phyloP scores from a whole-genome alignment of 345 rosid species.

The Pelargonium nanum region DNA sequence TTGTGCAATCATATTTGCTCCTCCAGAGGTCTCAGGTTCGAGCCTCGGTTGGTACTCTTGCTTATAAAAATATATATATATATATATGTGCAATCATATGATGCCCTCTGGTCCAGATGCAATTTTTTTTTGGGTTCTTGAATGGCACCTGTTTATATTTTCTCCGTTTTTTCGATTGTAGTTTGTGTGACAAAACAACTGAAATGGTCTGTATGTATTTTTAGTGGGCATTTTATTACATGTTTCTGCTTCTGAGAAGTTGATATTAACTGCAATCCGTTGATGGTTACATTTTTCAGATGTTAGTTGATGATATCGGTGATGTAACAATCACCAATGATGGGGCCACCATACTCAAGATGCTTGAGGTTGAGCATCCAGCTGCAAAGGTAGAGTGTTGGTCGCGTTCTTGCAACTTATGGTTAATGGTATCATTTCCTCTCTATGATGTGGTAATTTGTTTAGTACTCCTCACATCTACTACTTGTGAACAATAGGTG shows the following conservation, averaged over 20 bases:
- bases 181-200: background rate
- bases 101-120: too few relatives aligned
- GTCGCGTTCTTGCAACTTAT: background rate
- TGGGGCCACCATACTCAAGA: conserved; percentile 88
- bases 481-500: conserved; percentile 34
- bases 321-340: conserved; percentile 93
- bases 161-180: background rate
- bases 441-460: background rate
- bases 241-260: background rate
- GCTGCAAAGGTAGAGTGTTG: conserved; percentile 68
- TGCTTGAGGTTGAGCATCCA: conserved; percentile 95
- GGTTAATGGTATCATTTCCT: background rate
- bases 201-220: background rate
- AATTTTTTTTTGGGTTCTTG: too few relatives aligned
- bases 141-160: background rate
- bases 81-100: too few relatives aligned
- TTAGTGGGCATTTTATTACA: background rate
- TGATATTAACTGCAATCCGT: background rate
- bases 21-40: too few relatives aligned
- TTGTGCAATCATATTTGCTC: too few relatives aligned
- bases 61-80: too few relatives aligned
- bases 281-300: conserved; percentile 28
- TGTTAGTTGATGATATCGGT: conserved; percentile 95
- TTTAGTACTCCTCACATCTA: background rate
- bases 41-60: too few relatives aligned